Base-by-base conservation (phyloP, 352 stramenopile genomes). In the Globisporangium apiculatum region DNA sequence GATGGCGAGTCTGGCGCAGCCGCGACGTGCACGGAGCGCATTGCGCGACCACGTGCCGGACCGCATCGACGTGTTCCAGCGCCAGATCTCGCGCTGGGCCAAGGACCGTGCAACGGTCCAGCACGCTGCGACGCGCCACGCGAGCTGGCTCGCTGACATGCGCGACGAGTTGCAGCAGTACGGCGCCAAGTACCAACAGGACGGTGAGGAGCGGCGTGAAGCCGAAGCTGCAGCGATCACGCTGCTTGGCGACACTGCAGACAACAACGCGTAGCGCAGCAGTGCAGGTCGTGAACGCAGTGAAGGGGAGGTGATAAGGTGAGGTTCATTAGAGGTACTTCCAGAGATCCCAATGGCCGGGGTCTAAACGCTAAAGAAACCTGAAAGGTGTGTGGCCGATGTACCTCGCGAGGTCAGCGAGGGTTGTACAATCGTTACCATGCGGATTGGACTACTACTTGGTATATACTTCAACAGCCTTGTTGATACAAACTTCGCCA, bases 111-210 rank as follows among this genome's bases (percentile, higher is more conserved):
- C 85, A 56, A 73, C 73, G 48, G 67, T 86, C 52, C 76, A 89
- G 37, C 68, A 85, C 47, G 76, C 76, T 3, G 79, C 79, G 53
- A 86, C 76, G 7, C 71, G 60, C 48, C 79, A 86, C 48, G 73
- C 79, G 3, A 73, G 68, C 37, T 89, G 76, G 79, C 65, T 86
- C n/a, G 74, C 72, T 1, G 69, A 58, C 58, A 68, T 87, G n/a
- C 86, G 76, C 55, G 63, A 83, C 18, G 79, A 89, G 56, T 57
- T 87, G 43, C 73, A 76, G 49, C 71, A 79, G 54, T 87, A 89
- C 59, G 76, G 74, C 42, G 68, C 70, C 38, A 81, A 77, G 48
- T 78, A 77, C 66, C 71, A 46, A 3, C 43, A 58, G 37, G 53
- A 61, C 12, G 58, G 63, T 7, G 53, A 42, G 3, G 45, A 51